Evolutionary conservation across 495 filamentous ascomycete species (phyloP).

Genomic region (Penicillium canescens): DNA sequence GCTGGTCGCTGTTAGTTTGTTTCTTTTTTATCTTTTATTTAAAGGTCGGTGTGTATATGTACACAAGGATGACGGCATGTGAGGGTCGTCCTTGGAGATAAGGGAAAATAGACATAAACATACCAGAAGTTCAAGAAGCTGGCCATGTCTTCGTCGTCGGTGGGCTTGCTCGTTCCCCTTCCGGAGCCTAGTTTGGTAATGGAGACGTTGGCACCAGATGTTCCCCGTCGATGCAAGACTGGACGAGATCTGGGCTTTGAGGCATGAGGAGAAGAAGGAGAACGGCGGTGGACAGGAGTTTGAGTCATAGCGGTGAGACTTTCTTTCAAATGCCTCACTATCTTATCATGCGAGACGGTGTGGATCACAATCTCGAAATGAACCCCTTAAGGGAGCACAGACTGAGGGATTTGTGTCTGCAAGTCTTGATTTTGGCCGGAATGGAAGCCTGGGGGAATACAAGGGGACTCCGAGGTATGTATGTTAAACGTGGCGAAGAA

Average conservation of each 20-base stretch:
- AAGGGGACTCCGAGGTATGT: constrained; percentile 8
- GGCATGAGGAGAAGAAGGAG: constrained; percentile 35
- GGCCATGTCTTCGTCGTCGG: constrained; percentile 56
- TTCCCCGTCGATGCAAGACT: constrained; percentile 37
- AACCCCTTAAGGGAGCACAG: constrained; percentile 24
- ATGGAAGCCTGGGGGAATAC: constrained; percentile 5
- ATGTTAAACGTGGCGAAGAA: constrained; percentile 1
- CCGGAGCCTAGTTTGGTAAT: constrained; percentile 45
- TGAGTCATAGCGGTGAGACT: constrained; percentile 50
- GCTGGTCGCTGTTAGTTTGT: constrained; percentile 40
- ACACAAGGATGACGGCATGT: constrained; percentile 22
- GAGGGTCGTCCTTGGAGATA: constrained; percentile 19
- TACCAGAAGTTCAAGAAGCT: constrained; percentile 71
- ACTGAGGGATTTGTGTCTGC: constrained; percentile 31
- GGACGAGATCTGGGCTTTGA: constrained; percentile 39
- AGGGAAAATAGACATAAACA: constrained; percentile 23
- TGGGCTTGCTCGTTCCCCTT: constrained; percentile 12
- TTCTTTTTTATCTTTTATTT: constrained; percentile 17
- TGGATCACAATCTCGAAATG: constrained; percentile 28
- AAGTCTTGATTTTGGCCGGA: neutral
- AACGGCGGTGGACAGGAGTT: constrained; percentile 37
- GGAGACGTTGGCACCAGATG: constrained; percentile 31
- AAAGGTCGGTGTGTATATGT: constrained; percentile 9
- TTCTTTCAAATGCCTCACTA: constrained; percentile 33
- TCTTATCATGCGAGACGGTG: constrained; percentile 32